Evolutionary conservation across 306 rosid species (phyloP), one percentile per base, ranked within the genome.

Genomic region (Casuarina cunninghamiana): DNA sequence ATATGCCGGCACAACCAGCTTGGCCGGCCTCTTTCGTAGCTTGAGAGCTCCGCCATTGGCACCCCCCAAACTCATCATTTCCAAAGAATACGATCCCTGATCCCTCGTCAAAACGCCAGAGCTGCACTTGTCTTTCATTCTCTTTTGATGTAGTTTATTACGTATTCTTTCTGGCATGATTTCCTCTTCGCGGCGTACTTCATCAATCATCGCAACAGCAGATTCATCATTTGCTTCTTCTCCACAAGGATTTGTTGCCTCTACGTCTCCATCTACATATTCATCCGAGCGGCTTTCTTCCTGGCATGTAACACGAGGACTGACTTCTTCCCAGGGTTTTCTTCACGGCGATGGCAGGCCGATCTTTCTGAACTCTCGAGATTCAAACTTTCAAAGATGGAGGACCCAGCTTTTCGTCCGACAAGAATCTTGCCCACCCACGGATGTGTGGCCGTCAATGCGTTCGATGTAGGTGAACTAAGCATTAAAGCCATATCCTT

Each of bases 1-100:
- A 70, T 11, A 77, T 55, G 79, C 83, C 5, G 88, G 88, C 66
- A 85, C 69, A 54, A 78, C 63, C 15, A 85, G 75, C 79, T 65
- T 85, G 2, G 61, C 53, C 5, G 88, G 88, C 62, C 85, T 81
- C 79, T 50, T 75, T 54, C 60, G 44, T 21, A 53, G 49, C 85
- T 81, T 78, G 41, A 17, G 71, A 16, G 10, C 48, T 0, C 32
- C 2, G 1, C 71, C 12, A 26, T 7, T 53, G 38, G 53, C 42
- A 5, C 48, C 26, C 10, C 37, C 37, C n/a, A 7, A 63, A 3
- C 44, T 26, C 48, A 21, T 26, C 57, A 48, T 62, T 16, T 53
- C 78, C n/a, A 42, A 62, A 10, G 55, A 11, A 16, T 48, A 37
- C 19, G 77, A 72, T 42, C 57, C 74, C 42, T 67, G 71, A 65